Percentiles rank a stretch among this genome's conserved stretches.
These are phyloP conservation scores for Solanum sejunctum DNA, from an alignment of 257 asterid genomes.

Conservation along the genomic window DNA sequence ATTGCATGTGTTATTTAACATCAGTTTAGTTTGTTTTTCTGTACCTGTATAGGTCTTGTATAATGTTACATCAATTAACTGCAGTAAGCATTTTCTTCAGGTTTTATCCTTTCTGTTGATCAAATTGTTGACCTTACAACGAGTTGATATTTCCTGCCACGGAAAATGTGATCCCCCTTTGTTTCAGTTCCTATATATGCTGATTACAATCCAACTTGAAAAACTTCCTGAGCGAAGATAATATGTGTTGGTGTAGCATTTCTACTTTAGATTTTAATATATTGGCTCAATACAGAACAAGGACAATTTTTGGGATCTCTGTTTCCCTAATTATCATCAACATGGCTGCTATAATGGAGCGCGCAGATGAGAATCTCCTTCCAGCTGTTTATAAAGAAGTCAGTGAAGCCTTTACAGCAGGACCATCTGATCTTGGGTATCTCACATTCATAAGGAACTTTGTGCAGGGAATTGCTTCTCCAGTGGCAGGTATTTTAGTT, in stretches of 20 bases:
- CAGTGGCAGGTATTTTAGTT: constrained; percentile 78
- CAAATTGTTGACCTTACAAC: not conserved
- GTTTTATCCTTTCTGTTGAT: not conserved
- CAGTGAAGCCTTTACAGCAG: constrained; percentile 85
- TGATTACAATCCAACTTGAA: not conserved
- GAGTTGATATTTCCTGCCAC: not conserved
- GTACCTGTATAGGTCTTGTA: not conserved
- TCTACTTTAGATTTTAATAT: not conserved
- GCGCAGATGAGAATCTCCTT: constrained; percentile 98
- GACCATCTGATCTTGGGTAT: constrained; percentile 95
- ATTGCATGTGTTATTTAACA: not conserved
- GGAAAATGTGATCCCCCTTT: not conserved
- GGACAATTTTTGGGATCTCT: constrained; percentile 65
- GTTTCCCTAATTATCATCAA: constrained; percentile 77
- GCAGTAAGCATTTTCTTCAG: not conserved
- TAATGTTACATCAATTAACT: not conserved
- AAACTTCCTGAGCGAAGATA: not conserved
- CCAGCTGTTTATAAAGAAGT: constrained; percentile 98
- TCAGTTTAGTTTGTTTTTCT: not conserved
- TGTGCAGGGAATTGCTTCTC: constrained; percentile 86
- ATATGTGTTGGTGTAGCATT: not conserved
- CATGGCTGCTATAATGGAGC: constrained; percentile 98
- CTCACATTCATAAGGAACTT: constrained; percentile 82
- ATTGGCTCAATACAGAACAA: constrained; percentile 28
- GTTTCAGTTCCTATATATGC: not conserved